Evolutionary conservation across 768 basidiomycete species (phyloP).

Genomic region (Boletus subparvulus): DNA sequence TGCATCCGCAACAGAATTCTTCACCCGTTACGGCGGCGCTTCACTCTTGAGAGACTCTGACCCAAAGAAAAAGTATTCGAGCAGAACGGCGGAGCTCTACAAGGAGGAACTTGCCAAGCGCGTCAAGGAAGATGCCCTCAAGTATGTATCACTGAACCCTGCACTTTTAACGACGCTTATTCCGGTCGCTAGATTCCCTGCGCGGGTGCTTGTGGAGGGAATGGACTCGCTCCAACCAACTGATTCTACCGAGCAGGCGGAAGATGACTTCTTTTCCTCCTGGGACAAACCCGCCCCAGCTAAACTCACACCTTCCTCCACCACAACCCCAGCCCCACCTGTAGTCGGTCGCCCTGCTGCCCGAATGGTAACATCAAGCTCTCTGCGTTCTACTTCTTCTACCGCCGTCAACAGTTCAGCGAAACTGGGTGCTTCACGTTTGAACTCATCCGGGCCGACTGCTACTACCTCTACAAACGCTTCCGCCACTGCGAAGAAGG

Average conservation of each 20-base stretch:
- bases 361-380: slow-evolving; percentile 66
- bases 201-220: slow-evolving; percentile 83
- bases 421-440: slow-evolving; percentile 43
- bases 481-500: slow-evolving; percentile 52
- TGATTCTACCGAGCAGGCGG: slow-evolving; percentile 46
- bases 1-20: slow-evolving; percentile 81
- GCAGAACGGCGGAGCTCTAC: slow-evolving; percentile 81
- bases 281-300: slow-evolving; percentile 85
- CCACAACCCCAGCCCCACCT: slow-evolving; percentile 53
- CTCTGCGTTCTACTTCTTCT: slow-evolving; percentile 49
- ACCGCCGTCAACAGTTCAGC: slow-evolving; percentile 28
- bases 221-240: slow-evolving; percentile 45
- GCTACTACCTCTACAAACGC: slow-evolving; percentile 30
- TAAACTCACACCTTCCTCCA: slow-evolving; percentile 51
- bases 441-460: slow-evolving; percentile 40
- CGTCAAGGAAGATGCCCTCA: slow-evolving; percentile 70
- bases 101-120: slow-evolving; percentile 85
- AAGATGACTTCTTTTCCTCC: slow-evolving; percentile 95
- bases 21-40: slow-evolving; percentile 80
- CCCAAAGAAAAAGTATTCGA: slow-evolving; percentile 87
- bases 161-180: not conserved
- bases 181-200: slow-evolving; percentile 58
- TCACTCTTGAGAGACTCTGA: slow-evolving; percentile 70
- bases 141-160: slow-evolving; percentile 42
- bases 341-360: slow-evolving; percentile 56